Evolutionary conservation across 1,139 yeast genomes (phyloP), one percentile per base, ranked within the genome.

Genomic region (Sugiyamaella pinicola): DNA sequence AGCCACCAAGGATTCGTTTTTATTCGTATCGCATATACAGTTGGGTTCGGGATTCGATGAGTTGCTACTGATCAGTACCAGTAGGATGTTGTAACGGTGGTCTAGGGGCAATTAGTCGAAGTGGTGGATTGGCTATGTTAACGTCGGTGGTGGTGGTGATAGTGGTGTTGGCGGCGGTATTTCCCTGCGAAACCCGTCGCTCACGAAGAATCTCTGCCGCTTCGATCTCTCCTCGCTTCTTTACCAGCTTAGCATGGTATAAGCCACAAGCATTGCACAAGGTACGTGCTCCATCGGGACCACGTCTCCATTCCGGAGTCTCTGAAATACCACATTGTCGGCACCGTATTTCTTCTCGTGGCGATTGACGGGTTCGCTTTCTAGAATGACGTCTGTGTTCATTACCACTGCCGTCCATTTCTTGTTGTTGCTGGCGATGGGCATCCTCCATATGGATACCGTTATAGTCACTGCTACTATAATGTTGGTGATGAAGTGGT

Each of bases 241-340:
- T 84, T 47, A 82, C 80, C 52, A 85, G 73, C 66, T 87, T 87
- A 24, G 93, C 89, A 69, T 85, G 89, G 67, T 81, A 87, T 48
- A 89, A 74, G 0, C 96, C 96, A 71, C 96, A 89, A 0, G 96
- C 96, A 68, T 89, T 89, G 69, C 96, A 89, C 55, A 89, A 73
- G 0, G 95, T 87, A 49, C 95, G 75, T 12, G 85, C 86, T 0
- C 96, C 96, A 57, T 82, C 81, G 1, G 96, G 96, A 0, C 96
- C 96, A 53, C 90, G 77, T 60, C 96, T 76, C 96, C 96, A 89
- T 71, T 89, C 96, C 0, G 96, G 96, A 1, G 96, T 88, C 56
- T 84, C 88, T 2, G 81, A 78, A n/a, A 87, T 83, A 18, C 85
- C 87, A 68, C 96, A 89, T 58, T 85, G 81, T 55, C 77, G 79